Percentiles rank a stretch among this genome's conserved stretches.
These are phyloP conservation scores for Stemphylium lycopersici DNA, from an alignment of 2,329 filamentous ascomycete species.

Conservation along the genomic window DNA sequence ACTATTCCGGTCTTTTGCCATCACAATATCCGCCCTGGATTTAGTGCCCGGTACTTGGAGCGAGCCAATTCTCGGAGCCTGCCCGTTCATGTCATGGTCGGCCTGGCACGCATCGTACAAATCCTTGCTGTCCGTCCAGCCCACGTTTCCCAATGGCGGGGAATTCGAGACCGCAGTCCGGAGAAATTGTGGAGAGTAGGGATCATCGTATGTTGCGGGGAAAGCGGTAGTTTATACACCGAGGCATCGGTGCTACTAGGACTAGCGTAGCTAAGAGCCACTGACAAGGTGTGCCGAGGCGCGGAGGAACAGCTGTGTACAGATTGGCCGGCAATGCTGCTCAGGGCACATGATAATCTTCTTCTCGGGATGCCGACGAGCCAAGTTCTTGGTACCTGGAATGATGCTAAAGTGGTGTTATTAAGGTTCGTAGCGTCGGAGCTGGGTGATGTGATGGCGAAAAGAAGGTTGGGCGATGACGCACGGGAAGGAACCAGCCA, in stretches of 20 bases:
- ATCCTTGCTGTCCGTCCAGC: not conserved
- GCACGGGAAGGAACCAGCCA: slow-evolving; percentile 12
- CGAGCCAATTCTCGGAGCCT: slow-evolving; percentile 7
- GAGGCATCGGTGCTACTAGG: slow-evolving; percentile 3
- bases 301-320: slow-evolving; percentile 6
- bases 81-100: slow-evolving; percentile 7
- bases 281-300: slow-evolving; percentile 4
- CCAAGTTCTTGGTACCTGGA: slow-evolving; percentile 9
- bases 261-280: slow-evolving; percentile 3
- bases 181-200: slow-evolving; percentile 13
- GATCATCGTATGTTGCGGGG: slow-evolving; percentile 16
- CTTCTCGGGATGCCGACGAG: not conserved
- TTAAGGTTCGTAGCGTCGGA: not conserved
- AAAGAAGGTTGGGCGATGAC: not conserved
- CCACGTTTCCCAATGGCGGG: slow-evolving; percentile 13
- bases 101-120: not conserved
- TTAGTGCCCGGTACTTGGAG: not conserved
- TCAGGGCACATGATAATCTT: slow-evolving; percentile 7
- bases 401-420: not conserved
- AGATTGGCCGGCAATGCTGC: slow-evolving; percentile 14
- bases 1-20: not conserved
- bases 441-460: not conserved
- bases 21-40: not conserved
- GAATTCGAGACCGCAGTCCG: slow-evolving; percentile 14
- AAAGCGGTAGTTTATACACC: slow-evolving; percentile 14